Evolutionary conservation across 371 early-diverging fungal species (phyloP).

Genomic region (Entomophthora muscae): DNA sequence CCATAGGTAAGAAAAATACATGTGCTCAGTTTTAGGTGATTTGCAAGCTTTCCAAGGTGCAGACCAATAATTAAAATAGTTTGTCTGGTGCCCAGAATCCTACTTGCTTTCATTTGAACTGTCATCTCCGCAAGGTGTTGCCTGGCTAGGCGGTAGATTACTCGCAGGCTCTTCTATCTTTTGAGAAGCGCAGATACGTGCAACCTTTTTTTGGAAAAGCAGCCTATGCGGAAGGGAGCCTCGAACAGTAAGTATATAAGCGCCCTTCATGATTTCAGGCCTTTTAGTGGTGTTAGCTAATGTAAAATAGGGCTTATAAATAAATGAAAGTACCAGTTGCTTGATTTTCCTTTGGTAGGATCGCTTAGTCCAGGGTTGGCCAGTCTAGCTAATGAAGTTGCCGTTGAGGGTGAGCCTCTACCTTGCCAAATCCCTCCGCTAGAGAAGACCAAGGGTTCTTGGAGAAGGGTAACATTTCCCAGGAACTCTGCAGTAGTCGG

Average conservation of each 20-base stretch:
- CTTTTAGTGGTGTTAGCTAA: not conserved
- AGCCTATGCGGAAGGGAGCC: slow-evolving; percentile 1
- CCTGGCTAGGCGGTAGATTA: not conserved
- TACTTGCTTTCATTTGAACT: too few relatives aligned
- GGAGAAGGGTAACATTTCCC: not conserved
- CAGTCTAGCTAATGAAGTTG: not conserved
- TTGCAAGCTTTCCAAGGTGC: too few relatives aligned
- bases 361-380: not conserved
- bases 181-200: slow-evolving; percentile 5
- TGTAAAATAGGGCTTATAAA: not conserved
- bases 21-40: too few relatives aligned
- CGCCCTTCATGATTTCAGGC: not conserved
- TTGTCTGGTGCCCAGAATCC: too few relatives aligned
- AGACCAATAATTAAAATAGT: too few relatives aligned
- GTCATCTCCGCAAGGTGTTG: not conserved
- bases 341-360: not conserved
- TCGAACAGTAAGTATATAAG: not conserved
- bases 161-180: not conserved
- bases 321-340: not conserved
- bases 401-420: not conserved
- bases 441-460: slow-evolving; percentile 4
- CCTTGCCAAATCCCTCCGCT: not conserved
- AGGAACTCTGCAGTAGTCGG: not conserved
- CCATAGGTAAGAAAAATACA: too few relatives aligned
- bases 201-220: not conserved